Conservation (phyloP, 208 protist species). For the Spongospora subterranea region DNA sequence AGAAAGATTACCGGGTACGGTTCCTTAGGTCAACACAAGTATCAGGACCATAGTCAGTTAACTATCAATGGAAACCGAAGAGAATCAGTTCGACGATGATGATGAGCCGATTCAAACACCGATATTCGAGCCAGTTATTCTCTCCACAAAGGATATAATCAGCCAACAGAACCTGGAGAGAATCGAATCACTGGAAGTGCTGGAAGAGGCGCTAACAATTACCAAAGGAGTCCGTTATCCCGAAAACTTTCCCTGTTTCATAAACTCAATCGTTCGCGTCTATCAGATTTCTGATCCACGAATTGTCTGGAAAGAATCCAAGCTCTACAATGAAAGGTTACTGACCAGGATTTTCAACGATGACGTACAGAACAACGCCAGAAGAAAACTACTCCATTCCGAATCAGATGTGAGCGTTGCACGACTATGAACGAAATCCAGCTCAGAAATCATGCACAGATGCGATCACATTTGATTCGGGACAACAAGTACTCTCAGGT, state of each 20-base stretch:
- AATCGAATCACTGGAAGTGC: constrained; percentile 32
- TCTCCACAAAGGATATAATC: not conserved
- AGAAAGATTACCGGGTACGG: too few species aligned
- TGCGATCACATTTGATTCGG: not conserved
- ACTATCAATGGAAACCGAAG: too few species aligned
- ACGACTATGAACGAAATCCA: not conserved
- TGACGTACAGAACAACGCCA: not conserved
- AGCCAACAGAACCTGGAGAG: not conserved
- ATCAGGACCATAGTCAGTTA: too few species aligned
- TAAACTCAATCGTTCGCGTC: not conserved
- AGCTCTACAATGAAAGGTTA: constrained; percentile 5
- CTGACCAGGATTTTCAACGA: not conserved
- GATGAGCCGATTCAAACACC: too few species aligned
- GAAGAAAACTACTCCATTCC: not conserved
- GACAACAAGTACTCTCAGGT: not conserved
- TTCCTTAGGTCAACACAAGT: too few species aligned
- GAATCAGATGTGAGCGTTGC: not conserved
- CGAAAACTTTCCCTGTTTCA: not conserved
- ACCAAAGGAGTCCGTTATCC: constrained; percentile 13
- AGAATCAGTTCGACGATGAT: too few species aligned
- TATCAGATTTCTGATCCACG: constrained; percentile 39
- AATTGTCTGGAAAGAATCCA: constrained; percentile 30
- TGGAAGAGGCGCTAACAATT: constrained; percentile 45
- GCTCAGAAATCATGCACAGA: not conserved
- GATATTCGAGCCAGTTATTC: too few species aligned